Evolutionary conservation across 345 rosid species (phyloP), one percentile per base, ranked within the genome.

Genomic region (Atalantia buxifolia): DNA sequence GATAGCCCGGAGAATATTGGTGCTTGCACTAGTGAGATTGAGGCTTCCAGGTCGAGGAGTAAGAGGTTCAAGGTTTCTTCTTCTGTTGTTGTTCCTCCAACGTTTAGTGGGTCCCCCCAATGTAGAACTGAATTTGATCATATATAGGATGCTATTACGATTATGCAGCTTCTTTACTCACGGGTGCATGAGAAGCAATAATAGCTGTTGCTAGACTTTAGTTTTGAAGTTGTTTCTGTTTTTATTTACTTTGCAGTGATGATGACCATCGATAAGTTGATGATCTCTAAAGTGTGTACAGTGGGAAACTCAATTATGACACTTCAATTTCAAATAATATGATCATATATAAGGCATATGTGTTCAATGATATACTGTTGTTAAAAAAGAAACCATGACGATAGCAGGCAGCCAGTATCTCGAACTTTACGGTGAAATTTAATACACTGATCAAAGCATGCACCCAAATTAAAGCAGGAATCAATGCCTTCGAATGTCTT

Each of bases 41-140:
- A 68, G 75, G 87, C 80, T 31, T 89, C 89, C 5, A 87, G 89
- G 84, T 91, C 89, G 6, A 86, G 89, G 84, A 86, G 89, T 27
- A 91, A 89, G 82, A 88, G 93, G 83, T 86, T 87, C 8, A 91
- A 87, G 87, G 95, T 89, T 25, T 89, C 91, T 31, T 88, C 93
- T 40, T 88, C 90, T 1, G 86, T 91, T 48, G 61, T 87, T 71
- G 88, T 89, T 75, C 95, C 95, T 78, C 91, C 94, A 27, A 86
- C 87, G 2, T 89, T 87, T 53, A 84, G 88, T 69, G 85, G 73
- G 38, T 71, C 85, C n/a, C 76, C 83, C 1, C 5, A 45, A 14
- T 72, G 33, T 13, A 76, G 81, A 31, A 64, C 59, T 78, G 76
- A 81, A 80, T 45, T 12, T 45, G 50, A 45, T 45, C 50, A 45